Percentiles rank a stretch among this genome's conserved stretches.
Evolutionary conservation across 176 grass and related monocot genomes (phyloP).

Genomic region (Carex kokanica): DNA sequence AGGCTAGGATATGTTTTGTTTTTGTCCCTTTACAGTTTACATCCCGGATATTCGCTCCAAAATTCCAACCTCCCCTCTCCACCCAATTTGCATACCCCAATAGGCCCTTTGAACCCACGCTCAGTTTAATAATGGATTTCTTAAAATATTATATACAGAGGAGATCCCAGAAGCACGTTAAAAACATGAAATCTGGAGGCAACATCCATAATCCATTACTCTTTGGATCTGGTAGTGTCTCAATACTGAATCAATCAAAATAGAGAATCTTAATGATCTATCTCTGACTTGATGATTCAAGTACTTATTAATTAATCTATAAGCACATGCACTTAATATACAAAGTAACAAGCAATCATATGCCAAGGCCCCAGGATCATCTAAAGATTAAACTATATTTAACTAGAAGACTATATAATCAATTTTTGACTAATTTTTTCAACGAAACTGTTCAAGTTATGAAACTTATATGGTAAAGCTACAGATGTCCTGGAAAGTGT

Average conservation of each 20-base stretch:
- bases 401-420: not conserved
- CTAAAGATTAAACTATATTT: not conserved
- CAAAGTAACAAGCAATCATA: not conserved
- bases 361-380: not conserved
- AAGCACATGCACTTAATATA: not conserved
- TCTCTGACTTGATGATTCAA: not conserved
- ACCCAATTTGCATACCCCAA: not conserved
- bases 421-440: not conserved
- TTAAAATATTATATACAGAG: no score
- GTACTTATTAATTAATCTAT: not conserved
- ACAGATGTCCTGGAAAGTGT: no score
- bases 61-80: not conserved
- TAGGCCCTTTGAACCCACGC: not conserved
- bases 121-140: no score
- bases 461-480: no score
- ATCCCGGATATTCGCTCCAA: not conserved
- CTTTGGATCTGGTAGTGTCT: not conserved
- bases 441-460: not conserved
- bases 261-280: not conserved
- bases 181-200: not conserved
- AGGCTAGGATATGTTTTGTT: not conserved
- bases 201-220: no score
- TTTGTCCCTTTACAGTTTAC: not conserved
- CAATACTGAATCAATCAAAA: not conserved
- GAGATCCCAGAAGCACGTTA: not conserved